A percentile compares a stretch with the other conserved stretches of the same genome.
Conservation (phyloP, 2,329 filamentous ascomycete genomes). For the Aspergillus brunneoviolaceus region DNA sequence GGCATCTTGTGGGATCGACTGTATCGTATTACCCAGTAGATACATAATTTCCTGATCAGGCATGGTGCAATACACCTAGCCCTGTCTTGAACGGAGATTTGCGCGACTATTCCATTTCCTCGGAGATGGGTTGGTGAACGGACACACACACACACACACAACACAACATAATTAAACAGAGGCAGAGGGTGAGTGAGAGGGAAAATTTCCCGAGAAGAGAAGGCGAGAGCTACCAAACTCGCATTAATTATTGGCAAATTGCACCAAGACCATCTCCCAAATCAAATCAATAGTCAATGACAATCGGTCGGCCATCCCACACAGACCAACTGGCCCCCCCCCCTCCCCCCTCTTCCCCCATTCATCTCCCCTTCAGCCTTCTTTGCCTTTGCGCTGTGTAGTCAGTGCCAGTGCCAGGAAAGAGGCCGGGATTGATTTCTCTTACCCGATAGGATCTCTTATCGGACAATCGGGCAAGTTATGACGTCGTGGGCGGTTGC, state of each 20-base stretch:
- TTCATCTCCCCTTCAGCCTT: not conserved
- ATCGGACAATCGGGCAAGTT: not conserved
- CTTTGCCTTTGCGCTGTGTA: not conserved
- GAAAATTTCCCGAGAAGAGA: not conserved
- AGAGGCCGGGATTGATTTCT: not conserved
- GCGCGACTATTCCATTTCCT: not conserved
- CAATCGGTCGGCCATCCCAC: conserved; percentile 1
- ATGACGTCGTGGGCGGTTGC: not conserved
- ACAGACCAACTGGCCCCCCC: not conserved
- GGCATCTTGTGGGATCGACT: not conserved
- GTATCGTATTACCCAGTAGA: not conserved
- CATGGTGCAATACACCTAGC: not conserved
- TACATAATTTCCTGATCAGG: not conserved
- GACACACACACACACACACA: not conserved
- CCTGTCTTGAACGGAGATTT: not conserved
- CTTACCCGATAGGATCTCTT: not conserved
- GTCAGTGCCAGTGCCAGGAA: not conserved
- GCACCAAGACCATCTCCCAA: conserved; percentile 1
- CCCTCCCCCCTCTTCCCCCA: too few relatives aligned
- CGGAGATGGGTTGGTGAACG: not conserved
- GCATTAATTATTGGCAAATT: conserved; percentile 10
- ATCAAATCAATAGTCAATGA: conserved; percentile 3
- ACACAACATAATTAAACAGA: not conserved
- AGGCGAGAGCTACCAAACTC: not conserved
- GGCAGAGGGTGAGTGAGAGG: not conserved